Base-by-base conservation (phyloP, 257 asterid species). In the Plantago ovata region DNA sequence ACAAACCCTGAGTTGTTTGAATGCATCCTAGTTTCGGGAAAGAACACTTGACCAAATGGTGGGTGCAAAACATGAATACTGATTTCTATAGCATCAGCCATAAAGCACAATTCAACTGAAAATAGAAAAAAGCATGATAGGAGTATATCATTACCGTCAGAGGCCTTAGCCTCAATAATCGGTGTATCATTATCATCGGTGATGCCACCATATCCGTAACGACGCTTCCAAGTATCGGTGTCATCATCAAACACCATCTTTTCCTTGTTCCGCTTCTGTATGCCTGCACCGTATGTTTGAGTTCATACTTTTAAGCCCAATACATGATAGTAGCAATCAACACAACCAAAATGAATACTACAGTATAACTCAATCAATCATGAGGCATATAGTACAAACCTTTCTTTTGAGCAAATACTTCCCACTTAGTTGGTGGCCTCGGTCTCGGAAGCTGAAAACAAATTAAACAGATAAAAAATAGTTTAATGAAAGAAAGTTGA, bases 381-480 rank as follows among this genome's bases (percentile, higher is more conserved):
- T 53, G 3, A 4, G 7, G 6, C 36, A 32, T 1, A 23, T 32
- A n/a, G n/a, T n/a, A 51, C 79, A n/a, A 19, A 87, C 98, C 99
- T 86, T 84, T 93, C 86, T 83, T 86, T 60, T 77, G 61, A 59
- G 99, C 97, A 71, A 93, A 93, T 60, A 21, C 11, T 70, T 93
- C 99, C 99, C 97, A 93, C 69, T 69, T 81, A 32, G 99, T 89
- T 12, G 96, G 99, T 45, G 96, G 96, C 63, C 67, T 81, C 51
- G 99, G 99, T 69, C 62, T 89, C 41, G 99, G 99, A 40, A 93
- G 80, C 98, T 92, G 87, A 60, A 73, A 64, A 49, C 46, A 62
- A 66, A 12, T 14, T 11, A 45, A 49, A 47, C 52, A 33, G 67
- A 44, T n/a, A 59, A 38, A n/a, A 28, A 19, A 69, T 22, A 62